Evolutionary conservation across 78 protist species (phyloP), one percentile per base, ranked within the genome.

Genomic region (Dictyostelium discoideum): DNA sequence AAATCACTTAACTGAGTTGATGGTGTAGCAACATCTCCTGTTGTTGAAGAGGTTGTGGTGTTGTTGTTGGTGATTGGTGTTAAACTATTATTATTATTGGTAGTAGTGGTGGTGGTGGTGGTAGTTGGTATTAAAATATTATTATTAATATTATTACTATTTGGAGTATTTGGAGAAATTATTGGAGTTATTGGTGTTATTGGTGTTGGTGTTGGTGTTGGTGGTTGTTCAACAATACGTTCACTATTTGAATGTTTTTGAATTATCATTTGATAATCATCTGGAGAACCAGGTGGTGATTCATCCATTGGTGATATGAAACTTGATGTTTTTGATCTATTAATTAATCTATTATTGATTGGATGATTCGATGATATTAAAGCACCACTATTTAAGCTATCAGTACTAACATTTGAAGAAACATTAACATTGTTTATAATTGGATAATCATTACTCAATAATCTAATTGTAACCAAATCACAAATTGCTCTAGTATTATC

Each of bases 401-500:
- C 29, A 74, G 1, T 72, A 13, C 48, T 22, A 11, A 26, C 42
- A 29, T 22, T 14, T 10, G 44, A 13, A 20, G 44, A 24, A 79
- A 22, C 57, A 13, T 22, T 39, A 22, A 44, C 40, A 57, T 29
- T 24, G 3, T 32, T 26, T 22, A 76, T 50, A 72, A 18, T 77
- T 50, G 24, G 13, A 82, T 54, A 16, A 32, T 14, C 63, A 84
- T 65, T 57, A 10, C 5, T 78, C 20, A 90, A 39, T n/a, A 90
- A 22, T 73, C 39, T 80, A 73, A 80, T 42, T 2, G 29, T 24
- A 26, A 90, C 95, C 1, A 90, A 26, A 54, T 90, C 95, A 46
- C 95, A 82, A 37, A 90, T 90, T 50, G 95, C 87, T 39, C 88
- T 80, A 10, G 81, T 74, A 48, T 78, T 77, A 11, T 90, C 95